Conservation (phyloP, 2,329 filamentous ascomycete species). For the Thielaviopsis musarum region DNA sequence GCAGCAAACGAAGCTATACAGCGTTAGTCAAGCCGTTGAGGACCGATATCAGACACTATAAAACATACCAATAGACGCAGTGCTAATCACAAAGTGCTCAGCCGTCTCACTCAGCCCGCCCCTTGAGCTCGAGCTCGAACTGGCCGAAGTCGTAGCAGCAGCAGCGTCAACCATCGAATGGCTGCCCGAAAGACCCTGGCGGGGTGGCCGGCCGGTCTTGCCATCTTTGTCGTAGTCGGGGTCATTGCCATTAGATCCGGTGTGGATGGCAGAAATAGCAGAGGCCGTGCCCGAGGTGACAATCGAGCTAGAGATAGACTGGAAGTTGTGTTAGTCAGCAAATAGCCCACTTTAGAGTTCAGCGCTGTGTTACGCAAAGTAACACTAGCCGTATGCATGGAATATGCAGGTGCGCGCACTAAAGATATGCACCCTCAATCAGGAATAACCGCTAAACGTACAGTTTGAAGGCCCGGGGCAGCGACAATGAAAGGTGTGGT, state of each 20-base stretch:
- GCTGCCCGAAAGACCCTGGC: neutral
- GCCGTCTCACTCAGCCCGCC: conserved; percentile 3
- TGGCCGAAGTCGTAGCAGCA: neutral
- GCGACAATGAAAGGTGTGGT: neutral
- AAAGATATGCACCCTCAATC: neutral
- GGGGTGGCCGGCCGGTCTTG: neutral
- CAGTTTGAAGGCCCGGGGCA: conserved; percentile 1
- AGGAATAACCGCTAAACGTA: neutral
- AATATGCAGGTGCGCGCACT: neutral
- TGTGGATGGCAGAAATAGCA: neutral
- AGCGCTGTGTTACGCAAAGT: neutral
- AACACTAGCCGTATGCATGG: neutral
- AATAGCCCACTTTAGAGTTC: neutral
- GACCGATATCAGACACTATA: no score
- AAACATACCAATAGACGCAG: conserved; percentile 8
- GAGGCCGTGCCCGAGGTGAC: neutral
- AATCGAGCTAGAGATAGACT: conserved; percentile 3
- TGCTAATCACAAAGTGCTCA: conserved; percentile 8
- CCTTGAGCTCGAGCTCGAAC: neutral
- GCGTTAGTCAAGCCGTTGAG: neutral
- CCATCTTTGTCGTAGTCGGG: neutral
- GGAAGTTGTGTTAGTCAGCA: neutral
- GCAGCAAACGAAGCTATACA: conserved; percentile 6
- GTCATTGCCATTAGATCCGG: neutral
- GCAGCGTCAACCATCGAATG: neutral